Conservation (phyloP, 1,284 basidiomycete genomes). For the Pterula multifida region DNA sequence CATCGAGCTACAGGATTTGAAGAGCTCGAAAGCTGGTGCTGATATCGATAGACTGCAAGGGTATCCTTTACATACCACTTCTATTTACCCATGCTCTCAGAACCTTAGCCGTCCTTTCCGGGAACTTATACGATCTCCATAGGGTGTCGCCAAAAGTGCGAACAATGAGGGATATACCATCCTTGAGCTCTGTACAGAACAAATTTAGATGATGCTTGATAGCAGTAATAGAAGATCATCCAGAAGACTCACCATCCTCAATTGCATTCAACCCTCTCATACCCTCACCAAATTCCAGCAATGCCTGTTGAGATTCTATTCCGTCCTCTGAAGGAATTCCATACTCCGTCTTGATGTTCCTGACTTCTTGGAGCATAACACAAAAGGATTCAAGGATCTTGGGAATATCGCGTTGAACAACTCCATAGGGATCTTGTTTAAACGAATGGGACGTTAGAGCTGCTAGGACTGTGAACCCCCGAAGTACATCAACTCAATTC, state of each 20-base stretch:
- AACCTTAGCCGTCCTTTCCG: neutral
- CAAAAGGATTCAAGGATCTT: neutral
- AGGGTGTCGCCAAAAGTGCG: neutral
- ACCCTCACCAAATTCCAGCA: neutral
- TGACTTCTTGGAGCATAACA: neutral
- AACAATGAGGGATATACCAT: slow-evolving; percentile 1
- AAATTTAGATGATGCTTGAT: no score
- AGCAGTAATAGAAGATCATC: no score
- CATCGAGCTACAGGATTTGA: no score
- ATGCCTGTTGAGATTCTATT: neutral
- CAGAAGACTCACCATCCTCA: neutral
- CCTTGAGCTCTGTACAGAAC: neutral
- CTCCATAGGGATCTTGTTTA: neutral
- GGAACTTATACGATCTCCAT: neutral
- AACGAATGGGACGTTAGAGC: neutral
- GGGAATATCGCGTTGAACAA: neutral
- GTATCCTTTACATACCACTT: no score
- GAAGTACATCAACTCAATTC: neutral
- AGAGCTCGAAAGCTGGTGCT: no score
- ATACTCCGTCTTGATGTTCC: neutral
- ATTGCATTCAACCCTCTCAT: neutral
- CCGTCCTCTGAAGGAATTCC: neutral
- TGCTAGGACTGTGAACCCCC: neutral
- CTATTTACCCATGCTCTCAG: neutral
- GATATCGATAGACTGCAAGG: no score